These are phyloP conservation scores for Yamadazyma jaroonii DNA, from an alignment of 1,139 yeast genomes.

Conservation along the genomic window DNA sequence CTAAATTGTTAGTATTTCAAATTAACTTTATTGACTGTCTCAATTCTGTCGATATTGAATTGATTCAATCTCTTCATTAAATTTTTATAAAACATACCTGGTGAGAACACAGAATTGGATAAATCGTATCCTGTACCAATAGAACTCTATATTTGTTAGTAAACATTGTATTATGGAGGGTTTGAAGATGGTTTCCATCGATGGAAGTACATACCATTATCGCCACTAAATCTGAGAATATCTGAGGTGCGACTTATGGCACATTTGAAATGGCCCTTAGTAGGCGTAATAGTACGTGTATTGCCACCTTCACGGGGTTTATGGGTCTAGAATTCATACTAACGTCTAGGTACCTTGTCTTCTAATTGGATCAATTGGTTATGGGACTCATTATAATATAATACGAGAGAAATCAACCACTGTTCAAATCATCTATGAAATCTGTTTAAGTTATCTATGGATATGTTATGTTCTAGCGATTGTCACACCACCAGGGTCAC, in stretches of 20 bases:
- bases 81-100: constrained; percentile 18
- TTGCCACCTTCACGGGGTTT: background rate
- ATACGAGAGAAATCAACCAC: constrained; percentile 38
- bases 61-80: background rate
- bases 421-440: constrained; percentile 49
- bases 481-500: constrained; percentile 61
- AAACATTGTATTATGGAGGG: background rate
- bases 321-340: constrained; percentile 10
- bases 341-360: constrained; percentile 57
- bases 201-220: constrained; percentile 5
- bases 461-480: constrained; percentile 61
- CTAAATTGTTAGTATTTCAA: constrained; percentile 27
- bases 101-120: constrained; percentile 82
- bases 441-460: constrained; percentile 62
- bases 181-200: too few species aligned
- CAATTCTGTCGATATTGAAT: background rate
- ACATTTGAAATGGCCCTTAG: background rate
- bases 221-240: constrained; percentile 6
- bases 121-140: constrained; percentile 97
- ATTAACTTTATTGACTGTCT: too few species aligned
- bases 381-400: constrained; percentile 61
- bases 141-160: constrained; percentile 49
- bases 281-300: constrained; percentile 48
- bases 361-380: constrained; percentile 61
- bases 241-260: background rate